Evolutionary conservation across 305 asterid species (phyloP).

Genomic region (Caryopteris hybrid): DNA sequence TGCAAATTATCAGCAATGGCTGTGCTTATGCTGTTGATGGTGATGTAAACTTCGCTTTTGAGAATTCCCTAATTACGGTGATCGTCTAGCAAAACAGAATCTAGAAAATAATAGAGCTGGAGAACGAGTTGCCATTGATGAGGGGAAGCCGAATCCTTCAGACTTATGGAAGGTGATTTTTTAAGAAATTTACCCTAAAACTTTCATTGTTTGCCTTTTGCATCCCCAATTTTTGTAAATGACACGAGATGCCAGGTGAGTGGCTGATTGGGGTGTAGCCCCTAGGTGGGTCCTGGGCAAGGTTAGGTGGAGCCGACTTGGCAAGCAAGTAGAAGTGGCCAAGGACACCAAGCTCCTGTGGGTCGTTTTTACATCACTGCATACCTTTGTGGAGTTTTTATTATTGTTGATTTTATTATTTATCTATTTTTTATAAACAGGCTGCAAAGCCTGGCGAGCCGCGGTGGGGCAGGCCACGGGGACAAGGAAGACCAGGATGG

Average conservation of each 20-base stretch:
- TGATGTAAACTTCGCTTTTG: slow-evolving; percentile 85
- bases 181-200: neutral
- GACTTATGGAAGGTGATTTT: slow-evolving; percentile 83
- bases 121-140: slow-evolving; percentile 77
- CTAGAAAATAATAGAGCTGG: slow-evolving; percentile 84
- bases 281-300: too few species aligned
- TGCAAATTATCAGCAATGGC: slow-evolving; percentile 65
- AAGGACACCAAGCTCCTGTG: too few species aligned
- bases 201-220: neutral
- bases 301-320: too few species aligned
- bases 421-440: too few species aligned
- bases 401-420: too few species aligned
- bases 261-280: too few species aligned
- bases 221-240: too few species aligned
- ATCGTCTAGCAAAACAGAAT: slow-evolving; percentile 66
- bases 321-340: too few species aligned
- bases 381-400: neutral
- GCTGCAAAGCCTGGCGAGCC: slow-evolving; percentile 92
- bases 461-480: slow-evolving; percentile 88
- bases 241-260: too few species aligned
- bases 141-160: slow-evolving; percentile 69
- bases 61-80: slow-evolving; percentile 69
- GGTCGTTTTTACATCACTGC: too few species aligned
- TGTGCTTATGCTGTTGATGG: slow-evolving; percentile 84
- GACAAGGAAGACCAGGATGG: slow-evolving; percentile 95